These are phyloP conservation scores for Claviceps lovelessii DNA, from an alignment of 2,329 filamentous ascomycete species.

Conservation along the genomic window DNA sequence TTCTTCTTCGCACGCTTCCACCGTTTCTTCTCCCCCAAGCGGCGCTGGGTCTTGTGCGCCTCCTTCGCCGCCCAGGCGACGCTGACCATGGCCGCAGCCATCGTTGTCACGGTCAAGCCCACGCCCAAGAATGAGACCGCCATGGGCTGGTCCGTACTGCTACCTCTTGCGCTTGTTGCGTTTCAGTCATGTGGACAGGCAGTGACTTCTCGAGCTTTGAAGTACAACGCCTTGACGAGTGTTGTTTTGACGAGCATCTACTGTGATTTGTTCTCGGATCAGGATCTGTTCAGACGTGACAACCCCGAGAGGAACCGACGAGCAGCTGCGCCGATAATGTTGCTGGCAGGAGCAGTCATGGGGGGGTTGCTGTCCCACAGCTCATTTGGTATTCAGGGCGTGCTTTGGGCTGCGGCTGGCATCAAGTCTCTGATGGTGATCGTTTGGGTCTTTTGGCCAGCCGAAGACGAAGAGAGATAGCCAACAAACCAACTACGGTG, in stretches of 20 bases:
- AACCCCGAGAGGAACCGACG: constrained; percentile 39
- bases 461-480: constrained; percentile 21
- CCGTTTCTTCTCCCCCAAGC: constrained; percentile 43
- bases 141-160: constrained; percentile 43
- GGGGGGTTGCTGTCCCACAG: constrained; percentile 37
- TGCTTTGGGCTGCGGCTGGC: constrained; percentile 44
- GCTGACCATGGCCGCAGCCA: constrained; percentile 37
- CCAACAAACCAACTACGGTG: background rate
- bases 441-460: constrained; percentile 48
- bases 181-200: constrained; percentile 71
- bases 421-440: constrained; percentile 43
- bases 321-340: constrained; percentile 32
- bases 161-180: constrained; percentile 55
- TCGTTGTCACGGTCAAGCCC: constrained; percentile 34
- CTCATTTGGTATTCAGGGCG: constrained; percentile 32
- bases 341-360: constrained; percentile 34
- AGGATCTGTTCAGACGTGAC: constrained; percentile 27
- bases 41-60: constrained; percentile 48
- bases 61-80: constrained; percentile 41
- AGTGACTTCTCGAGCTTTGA: constrained; percentile 55
- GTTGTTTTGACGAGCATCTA: constrained; percentile 73
- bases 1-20: constrained; percentile 59
- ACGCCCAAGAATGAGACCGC: constrained; percentile 25
- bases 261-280: constrained; percentile 63
- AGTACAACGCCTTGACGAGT: constrained; percentile 57